These are phyloP conservation scores for Xylariaceae sp. DNA, from an alignment of 2,329 filamentous ascomycete species.

Conservation along the genomic window DNA sequence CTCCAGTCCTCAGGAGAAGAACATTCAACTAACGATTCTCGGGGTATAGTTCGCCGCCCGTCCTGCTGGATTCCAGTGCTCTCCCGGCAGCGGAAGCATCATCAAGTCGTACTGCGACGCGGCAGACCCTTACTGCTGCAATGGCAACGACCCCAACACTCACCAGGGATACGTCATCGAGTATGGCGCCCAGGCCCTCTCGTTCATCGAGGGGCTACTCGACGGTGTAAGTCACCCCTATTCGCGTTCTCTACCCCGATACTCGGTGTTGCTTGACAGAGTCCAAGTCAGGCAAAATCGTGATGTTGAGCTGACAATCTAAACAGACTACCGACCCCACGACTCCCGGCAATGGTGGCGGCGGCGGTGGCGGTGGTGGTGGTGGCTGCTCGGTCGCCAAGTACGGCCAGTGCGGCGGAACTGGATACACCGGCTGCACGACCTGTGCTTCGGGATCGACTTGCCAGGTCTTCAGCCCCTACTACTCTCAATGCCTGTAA, in stretches of 20 bases:
- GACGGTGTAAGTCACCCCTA: constrained; percentile 7
- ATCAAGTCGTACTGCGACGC: constrained; percentile 63
- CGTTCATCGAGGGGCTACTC: constrained; percentile 42
- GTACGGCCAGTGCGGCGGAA: constrained; percentile 16
- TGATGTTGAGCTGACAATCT: not conserved
- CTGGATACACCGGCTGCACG: constrained; percentile 10
- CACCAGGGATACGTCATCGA: constrained; percentile 56
- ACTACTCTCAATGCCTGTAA: constrained; percentile 19
- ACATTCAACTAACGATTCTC: not conserved
- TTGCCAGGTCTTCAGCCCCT: constrained; percentile 10
- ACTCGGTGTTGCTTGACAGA: not conserved
- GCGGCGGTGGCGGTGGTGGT: not conserved
- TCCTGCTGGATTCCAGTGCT: constrained; percentile 51
- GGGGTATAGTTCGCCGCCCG: constrained; percentile 53
- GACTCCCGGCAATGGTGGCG: no score
- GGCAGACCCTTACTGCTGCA: constrained; percentile 62
- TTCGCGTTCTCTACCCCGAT: not conserved
- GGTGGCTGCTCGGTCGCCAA: constrained; percentile 12
- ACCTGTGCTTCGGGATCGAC: constrained; percentile 12
- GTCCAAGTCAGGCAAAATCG: not conserved
- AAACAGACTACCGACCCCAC: not conserved
- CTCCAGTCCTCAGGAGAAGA: not conserved
- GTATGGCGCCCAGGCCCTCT: constrained; percentile 54
- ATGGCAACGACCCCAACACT: constrained; percentile 52
- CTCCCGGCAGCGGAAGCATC: constrained; percentile 43